These are phyloP conservation scores for Cyberlindnera petersonii DNA, from an alignment of 805 yeast species.

Conservation along the genomic window DNA sequence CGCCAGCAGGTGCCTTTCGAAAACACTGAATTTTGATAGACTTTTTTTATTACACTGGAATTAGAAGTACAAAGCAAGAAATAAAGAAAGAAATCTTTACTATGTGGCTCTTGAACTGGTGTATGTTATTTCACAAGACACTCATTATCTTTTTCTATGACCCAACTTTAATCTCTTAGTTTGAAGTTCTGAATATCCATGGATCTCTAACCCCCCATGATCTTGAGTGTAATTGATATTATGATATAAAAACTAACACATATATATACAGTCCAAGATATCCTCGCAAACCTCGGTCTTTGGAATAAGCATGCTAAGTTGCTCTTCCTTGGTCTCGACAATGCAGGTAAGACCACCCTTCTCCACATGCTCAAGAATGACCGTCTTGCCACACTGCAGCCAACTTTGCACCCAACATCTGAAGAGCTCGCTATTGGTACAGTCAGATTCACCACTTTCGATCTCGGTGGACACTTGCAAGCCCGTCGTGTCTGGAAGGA, in stretches of 20 bases:
- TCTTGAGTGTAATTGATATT: too few relatives aligned
- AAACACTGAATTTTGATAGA: too few relatives aligned
- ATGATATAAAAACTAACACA: too few relatives aligned
- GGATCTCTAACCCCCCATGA: not conserved
- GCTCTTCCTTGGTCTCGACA: conserved; percentile 92
- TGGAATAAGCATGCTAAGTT: conserved; percentile 96
- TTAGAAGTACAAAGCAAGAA: not conserved
- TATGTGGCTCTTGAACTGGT: conserved; percentile 48
- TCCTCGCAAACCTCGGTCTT: conserved; percentile 72
- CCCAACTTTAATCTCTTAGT: too few relatives aligned
- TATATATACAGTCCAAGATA: conserved; percentile 45
- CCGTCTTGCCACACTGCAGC: conserved; percentile 95
- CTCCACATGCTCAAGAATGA: conserved; percentile 88
- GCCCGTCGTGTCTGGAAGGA: conserved; percentile 99
- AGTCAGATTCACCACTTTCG: conserved; percentile 95
- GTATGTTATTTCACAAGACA: conserved; percentile 32
- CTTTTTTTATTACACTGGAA: too few relatives aligned
- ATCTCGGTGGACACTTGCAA: conserved; percentile 97
- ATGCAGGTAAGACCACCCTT: conserved; percentile 94
- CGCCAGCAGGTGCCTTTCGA: too few relatives aligned
- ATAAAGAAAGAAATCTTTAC: not conserved
- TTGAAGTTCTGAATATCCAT: too few relatives aligned
- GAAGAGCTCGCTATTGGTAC: conserved; percentile 97
- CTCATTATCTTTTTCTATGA: too few relatives aligned
- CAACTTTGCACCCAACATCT: conserved; percentile 97